Conservation (phyloP, 768 basidiomycete species). For the Asterophora lycoperdoides region DNA sequence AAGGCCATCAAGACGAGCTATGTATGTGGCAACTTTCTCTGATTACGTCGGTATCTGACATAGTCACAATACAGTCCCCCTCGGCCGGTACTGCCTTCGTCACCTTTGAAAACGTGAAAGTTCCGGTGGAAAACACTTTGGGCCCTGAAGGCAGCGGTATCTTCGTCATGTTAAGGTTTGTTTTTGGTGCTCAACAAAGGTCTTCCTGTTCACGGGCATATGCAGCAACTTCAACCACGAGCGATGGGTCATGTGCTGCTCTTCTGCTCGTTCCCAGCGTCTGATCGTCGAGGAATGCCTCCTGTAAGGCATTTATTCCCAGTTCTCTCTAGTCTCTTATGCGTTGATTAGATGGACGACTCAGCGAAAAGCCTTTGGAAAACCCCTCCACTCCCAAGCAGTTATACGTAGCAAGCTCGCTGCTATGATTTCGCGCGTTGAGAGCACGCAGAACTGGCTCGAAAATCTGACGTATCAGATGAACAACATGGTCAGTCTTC, state of each 20-base stretch:
- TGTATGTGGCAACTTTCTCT: constrained; percentile 19
- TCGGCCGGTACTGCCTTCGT: constrained; percentile 80
- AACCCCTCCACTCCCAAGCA: constrained; percentile 76
- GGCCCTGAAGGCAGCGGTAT: constrained; percentile 73
- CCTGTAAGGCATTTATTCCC: constrained; percentile 36
- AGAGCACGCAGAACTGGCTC: constrained; percentile 77
- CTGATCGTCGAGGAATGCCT: constrained; percentile 45
- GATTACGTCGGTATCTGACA: not conserved
- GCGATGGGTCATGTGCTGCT: constrained; percentile 87
- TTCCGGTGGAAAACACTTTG: constrained; percentile 80
- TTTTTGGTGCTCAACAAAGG: constrained; percentile 3
- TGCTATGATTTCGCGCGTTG: constrained; percentile 60
- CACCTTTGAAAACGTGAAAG: constrained; percentile 77
- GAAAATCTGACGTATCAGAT: constrained; percentile 85
- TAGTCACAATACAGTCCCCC: constrained; percentile 41
- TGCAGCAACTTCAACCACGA: constrained; percentile 90
- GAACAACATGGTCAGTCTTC: constrained; percentile 62
- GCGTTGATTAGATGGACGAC: constrained; percentile 60
- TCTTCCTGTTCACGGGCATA: not conserved
- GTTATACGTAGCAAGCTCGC: constrained; percentile 89
- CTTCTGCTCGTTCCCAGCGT: constrained; percentile 65
- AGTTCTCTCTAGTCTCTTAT: not conserved
- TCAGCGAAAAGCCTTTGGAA: constrained; percentile 89
- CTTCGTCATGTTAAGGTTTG: constrained; percentile 45
- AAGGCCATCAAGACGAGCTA: constrained; percentile 77